Evolutionary conservation across 108 stramenopile species (phyloP).

Genomic region (Nitzschia sp.): DNA sequence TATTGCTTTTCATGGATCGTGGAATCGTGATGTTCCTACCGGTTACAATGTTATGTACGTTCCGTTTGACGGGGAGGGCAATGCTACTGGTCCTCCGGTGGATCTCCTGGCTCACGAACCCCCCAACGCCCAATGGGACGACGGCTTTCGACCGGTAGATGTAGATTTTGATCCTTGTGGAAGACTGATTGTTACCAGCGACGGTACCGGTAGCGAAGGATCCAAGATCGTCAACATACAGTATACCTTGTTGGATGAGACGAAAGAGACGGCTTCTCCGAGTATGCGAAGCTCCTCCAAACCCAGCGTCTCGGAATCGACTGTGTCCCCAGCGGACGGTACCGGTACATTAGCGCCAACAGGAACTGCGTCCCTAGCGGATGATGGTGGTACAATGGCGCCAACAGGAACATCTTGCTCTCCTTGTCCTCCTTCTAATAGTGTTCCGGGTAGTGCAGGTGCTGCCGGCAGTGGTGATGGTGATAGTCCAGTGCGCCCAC

Average conservation of each 20-base stretch:
- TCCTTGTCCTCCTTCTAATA: background rate
- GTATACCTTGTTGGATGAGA: background rate
- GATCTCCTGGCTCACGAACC: conserved; percentile 62
- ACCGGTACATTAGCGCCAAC: no score
- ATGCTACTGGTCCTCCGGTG: conserved; percentile 35
- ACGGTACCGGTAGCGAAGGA: conserved; percentile 42
- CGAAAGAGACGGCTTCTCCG: background rate
- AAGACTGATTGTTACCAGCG: conserved; percentile 63
- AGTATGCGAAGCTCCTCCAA: no score
- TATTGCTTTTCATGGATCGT: conserved; percentile 74
- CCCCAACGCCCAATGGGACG: conserved; percentile 52
- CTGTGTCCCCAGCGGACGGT: no score
- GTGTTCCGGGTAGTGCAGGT: background rate
- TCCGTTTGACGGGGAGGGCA: conserved; percentile 54
- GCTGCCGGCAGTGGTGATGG: no score
- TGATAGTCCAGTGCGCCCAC: no score
- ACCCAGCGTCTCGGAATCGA: no score
- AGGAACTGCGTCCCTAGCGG: no score
- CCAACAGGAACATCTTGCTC: no score
- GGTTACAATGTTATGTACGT: conserved; percentile 79
- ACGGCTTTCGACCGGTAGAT: conserved; percentile 71
- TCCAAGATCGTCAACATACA: conserved; percentile 38
- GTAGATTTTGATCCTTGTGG: conserved; percentile 75
- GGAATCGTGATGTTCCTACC: conserved; percentile 76
- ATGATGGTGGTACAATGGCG: no score